Evolutionary conservation across 129 eudicot species (phyloP).

Genomic region (Helianthus annuus): DNA sequence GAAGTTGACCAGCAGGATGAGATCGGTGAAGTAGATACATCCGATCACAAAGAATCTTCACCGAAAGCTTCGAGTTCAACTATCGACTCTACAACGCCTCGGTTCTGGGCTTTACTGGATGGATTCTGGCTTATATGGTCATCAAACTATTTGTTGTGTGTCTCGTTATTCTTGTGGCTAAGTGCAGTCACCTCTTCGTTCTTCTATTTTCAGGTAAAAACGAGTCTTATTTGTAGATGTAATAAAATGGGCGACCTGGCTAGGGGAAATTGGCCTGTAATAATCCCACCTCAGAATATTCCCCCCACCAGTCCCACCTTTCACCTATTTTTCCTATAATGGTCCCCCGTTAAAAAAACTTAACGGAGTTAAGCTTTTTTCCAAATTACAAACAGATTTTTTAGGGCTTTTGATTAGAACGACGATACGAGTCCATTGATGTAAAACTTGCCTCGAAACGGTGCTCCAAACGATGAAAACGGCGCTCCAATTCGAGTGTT

Average conservation of each 20-base stretch:
- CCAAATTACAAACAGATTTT: too few species aligned
- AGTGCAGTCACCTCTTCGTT: constrained; percentile 90
- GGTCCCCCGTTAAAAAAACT: too few species aligned
- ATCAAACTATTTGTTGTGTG: constrained; percentile 70
- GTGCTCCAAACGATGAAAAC: too few species aligned
- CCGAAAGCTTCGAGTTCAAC: constrained; percentile 34
- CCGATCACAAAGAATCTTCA: constrained; percentile 44
- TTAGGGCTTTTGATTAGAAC: too few species aligned
- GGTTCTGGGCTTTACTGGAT: constrained; percentile 77
- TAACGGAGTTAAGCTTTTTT: too few species aligned
- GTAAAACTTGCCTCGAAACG: too few species aligned
- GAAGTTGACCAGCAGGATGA: constrained; percentile 49
- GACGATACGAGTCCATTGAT: too few species aligned
- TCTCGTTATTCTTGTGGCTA: constrained; percentile 82
- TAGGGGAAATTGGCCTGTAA: too few species aligned
- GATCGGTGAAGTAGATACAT: constrained; percentile 37
- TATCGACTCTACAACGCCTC: constrained; percentile 48
- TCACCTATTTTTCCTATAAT: too few species aligned
- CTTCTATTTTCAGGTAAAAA: constrained; percentile 89
- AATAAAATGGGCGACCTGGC: neutral
- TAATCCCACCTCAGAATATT: too few species aligned
- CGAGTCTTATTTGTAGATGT: neutral
- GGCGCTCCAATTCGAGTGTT: too few species aligned
- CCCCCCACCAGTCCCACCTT: too few species aligned
- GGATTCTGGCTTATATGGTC: constrained; percentile 83